Percentiles rank a stretch among this genome's conserved stretches.
Conservation (phyloP, 257 asterid species). For the Solanum sitiens region DNA sequence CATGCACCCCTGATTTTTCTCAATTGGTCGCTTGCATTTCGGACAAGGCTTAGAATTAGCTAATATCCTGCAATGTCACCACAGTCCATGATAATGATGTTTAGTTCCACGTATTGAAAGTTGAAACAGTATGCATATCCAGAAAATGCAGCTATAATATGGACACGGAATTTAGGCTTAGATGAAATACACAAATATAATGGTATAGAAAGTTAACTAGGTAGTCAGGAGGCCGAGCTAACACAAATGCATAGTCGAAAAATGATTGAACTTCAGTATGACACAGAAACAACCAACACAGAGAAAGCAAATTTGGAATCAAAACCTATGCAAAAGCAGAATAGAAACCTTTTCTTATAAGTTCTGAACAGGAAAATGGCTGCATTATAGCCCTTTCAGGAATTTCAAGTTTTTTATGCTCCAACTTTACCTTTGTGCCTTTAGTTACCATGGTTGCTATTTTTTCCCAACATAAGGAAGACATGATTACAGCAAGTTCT, state of each 20-base stretch:
- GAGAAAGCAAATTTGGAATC: background rate
- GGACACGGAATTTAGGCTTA: background rate
- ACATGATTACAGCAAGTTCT: background rate
- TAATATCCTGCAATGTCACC: slow-evolving; percentile 63
- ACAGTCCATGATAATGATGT: slow-evolving; percentile 1
- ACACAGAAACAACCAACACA: background rate
- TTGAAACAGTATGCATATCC: background rate
- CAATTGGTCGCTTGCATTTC: slow-evolving; percentile 98
- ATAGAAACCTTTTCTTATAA: background rate
- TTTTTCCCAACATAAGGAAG: background rate
- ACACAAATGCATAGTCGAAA: background rate
- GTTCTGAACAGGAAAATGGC: background rate
- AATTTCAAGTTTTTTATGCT: background rate
- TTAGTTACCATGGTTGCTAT: background rate
- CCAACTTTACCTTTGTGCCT: background rate
- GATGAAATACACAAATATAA: background rate
- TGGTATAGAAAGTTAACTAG: background rate
- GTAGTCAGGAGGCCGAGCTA: background rate
- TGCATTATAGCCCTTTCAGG: background rate
- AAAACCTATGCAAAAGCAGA: background rate
- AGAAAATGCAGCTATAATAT: background rate
- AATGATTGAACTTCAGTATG: background rate
- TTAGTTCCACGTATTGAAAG: slow-evolving; percentile 2
- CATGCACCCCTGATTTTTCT: slow-evolving; percentile 99
- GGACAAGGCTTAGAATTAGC: slow-evolving; percentile 99